Base-by-base conservation (phyloP, 176 grass and related monocot genomes). In the Avena eriantha region DNA sequence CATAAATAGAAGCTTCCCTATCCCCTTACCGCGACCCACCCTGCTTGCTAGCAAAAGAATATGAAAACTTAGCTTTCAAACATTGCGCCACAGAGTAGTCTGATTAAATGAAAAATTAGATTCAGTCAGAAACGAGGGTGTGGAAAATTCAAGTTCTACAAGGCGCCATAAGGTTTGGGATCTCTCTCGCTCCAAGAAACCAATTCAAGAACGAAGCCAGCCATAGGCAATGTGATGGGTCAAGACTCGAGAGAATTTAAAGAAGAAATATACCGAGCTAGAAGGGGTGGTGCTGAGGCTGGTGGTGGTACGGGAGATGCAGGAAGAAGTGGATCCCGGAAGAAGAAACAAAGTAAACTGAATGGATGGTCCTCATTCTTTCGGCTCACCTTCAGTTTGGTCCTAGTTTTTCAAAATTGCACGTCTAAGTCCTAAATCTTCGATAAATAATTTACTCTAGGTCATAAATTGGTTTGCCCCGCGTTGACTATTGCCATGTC, bases 1-100 rank as follows among this genome's bases (percentile, higher is more conserved):
- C 88, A 76, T 91, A 49, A 61, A 98, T 61, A 12, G 86, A 86
- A 72, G 80, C 53, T 76, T 76, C 90, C 81, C 69, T 94, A 46
- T 92, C 83, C 77, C 86, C 86, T 16, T 73, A 69, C 26, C 69
- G 82, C 18, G 70, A 39, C 50, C 69, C 81, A 24, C 66, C 79
- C 85, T 73, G 86, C 19, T 82, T 73, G 86, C 60, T 87, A 39
- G 69, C 69, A 56, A 81, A 78, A 85, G 51, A 49, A 78, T 26
- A 49, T 10, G 23, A 29, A 75, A 74, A 29, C 3, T 50, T 29
- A 24, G 18, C 8, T 10, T 69, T 87, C 60, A 10, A 57, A 69
- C 67, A 87, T 49, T 58, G 21, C 8, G 16, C 29, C 56, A 88
- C 73, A 79, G 10, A 4, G 50, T 10, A 39, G 18, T 21, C 10